A percentile compares a stretch with the other conserved stretches of the same genome.
Conservation (phyloP, 148 eudicot species). For the Silene latifolia region DNA sequence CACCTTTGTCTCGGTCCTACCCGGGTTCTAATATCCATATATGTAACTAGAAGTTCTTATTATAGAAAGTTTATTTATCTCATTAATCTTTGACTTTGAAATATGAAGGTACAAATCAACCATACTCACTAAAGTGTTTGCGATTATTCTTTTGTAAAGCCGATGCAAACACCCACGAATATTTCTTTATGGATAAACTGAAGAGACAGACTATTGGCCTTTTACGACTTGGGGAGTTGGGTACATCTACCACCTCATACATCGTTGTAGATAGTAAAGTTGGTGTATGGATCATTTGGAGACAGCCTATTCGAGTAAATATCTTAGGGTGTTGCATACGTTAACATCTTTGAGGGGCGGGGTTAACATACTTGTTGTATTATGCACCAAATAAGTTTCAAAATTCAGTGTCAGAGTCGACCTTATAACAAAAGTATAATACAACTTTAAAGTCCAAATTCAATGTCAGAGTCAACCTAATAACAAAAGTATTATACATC, state of each 20-base stretch:
- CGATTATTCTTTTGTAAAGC: background rate
- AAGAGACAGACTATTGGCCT: background rate
- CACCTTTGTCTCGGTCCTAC: background rate
- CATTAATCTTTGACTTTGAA: background rate
- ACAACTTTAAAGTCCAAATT: background rate
- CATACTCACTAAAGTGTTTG: background rate
- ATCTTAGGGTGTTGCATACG: too few relatives aligned
- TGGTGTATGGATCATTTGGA: background rate
- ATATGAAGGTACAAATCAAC: background rate
- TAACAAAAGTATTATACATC: background rate
- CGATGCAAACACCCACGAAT: background rate
- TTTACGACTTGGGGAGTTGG: background rate
- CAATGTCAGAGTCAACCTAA: background rate
- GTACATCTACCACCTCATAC: background rate
- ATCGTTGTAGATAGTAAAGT: background rate
- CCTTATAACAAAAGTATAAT: background rate
- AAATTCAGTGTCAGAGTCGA: background rate
- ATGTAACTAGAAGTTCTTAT: background rate
- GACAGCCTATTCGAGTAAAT: background rate
- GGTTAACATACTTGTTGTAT: background rate
- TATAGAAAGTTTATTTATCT: too few relatives aligned
- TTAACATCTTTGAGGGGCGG: background rate
- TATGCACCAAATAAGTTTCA: background rate
- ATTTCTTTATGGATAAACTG: background rate
- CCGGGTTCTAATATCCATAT: background rate